Conservation (phyloP, 1,139 yeast genomes). For the Scheffersomyces parashehatae region DNA sequence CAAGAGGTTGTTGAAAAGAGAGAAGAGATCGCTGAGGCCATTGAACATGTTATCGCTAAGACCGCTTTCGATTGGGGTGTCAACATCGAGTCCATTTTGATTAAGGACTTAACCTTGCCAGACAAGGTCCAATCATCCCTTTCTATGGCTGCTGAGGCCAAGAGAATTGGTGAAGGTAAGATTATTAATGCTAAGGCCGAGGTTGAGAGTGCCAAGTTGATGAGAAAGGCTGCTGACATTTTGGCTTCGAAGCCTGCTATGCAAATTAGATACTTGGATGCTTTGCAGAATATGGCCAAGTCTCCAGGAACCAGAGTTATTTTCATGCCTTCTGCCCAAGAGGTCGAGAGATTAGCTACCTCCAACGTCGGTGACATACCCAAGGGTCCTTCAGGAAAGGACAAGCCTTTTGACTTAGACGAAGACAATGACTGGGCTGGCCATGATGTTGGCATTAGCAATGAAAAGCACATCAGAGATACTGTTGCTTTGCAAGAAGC, state of each 20-base stretch:
- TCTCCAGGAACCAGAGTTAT: slow-evolving; percentile 65
- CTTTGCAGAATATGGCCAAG: slow-evolving; percentile 76
- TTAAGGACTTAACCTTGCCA: slow-evolving; percentile 66
- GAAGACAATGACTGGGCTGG: slow-evolving; percentile 19
- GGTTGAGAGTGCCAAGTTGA: slow-evolving; percentile 72
- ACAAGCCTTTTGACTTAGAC: slow-evolving; percentile 12
- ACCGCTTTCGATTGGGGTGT: slow-evolving; percentile 78
- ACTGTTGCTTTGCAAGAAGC: slow-evolving; percentile 21
- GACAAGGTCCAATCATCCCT: slow-evolving; percentile 59
- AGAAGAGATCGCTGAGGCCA: slow-evolving; percentile 69
- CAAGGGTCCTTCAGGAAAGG: slow-evolving; percentile 4
- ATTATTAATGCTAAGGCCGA: slow-evolving; percentile 76
- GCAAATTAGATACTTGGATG: slow-evolving; percentile 79
- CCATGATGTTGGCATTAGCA: slow-evolving; percentile 7
- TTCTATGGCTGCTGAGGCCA: slow-evolving; percentile 76
- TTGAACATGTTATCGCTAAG: slow-evolving; percentile 61
- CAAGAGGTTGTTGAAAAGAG: slow-evolving; percentile 78
- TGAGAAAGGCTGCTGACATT: slow-evolving; percentile 80
- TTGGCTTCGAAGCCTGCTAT: slow-evolving; percentile 75
- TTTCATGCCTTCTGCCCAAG: slow-evolving; percentile 64
- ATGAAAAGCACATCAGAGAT: slow-evolving; percentile 10
- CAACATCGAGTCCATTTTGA: slow-evolving; percentile 64
- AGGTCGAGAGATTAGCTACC: slow-evolving; percentile 36
- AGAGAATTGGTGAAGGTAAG: slow-evolving; percentile 76
- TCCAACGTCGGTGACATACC: slow-evolving; percentile 7